phyloP scores from a whole-genome alignment of 257 asterid species.

The Solanum raphanifolium region DNA sequence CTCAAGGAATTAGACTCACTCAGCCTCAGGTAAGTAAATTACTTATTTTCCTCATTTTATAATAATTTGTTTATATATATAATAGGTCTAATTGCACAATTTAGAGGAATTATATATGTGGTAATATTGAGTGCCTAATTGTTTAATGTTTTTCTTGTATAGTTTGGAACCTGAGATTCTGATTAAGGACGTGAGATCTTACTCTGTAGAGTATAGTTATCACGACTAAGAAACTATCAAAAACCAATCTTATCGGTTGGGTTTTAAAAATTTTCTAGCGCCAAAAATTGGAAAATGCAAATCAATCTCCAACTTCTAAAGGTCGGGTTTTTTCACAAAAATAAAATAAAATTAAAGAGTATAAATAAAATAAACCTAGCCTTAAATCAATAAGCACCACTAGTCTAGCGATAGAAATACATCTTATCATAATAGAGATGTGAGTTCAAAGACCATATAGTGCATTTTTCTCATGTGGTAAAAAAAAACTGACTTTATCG shows the following conservation, averaged over 20 bases:
- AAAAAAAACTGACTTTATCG: neutral
- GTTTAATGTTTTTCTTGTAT: neutral
- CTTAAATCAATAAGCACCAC: neutral
- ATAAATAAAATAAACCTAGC: neutral
- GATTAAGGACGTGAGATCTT: neutral
- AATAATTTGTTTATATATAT: neutral
- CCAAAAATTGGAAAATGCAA: neutral
- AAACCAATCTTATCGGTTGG: neutral
- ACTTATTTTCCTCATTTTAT: neutral
- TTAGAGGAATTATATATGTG: neutral
- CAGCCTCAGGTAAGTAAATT: constrained; percentile 54
- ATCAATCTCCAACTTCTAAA: neutral
- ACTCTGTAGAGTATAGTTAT: neutral
- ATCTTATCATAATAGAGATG: neutral
- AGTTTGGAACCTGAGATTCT: neutral
- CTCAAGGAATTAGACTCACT: constrained; percentile 37
- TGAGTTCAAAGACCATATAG: neutral
- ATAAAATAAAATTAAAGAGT: neutral
- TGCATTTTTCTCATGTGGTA: neutral
- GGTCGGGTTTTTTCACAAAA: neutral
- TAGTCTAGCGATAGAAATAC: neutral
- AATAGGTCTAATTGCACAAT: neutral
- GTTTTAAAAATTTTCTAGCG: neutral
- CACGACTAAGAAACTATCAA: neutral
- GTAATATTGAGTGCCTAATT: neutral